phyloP scores from a whole-genome alignment of 495 filamentous ascomycete species.

The Apodospora peruviana region DNA sequence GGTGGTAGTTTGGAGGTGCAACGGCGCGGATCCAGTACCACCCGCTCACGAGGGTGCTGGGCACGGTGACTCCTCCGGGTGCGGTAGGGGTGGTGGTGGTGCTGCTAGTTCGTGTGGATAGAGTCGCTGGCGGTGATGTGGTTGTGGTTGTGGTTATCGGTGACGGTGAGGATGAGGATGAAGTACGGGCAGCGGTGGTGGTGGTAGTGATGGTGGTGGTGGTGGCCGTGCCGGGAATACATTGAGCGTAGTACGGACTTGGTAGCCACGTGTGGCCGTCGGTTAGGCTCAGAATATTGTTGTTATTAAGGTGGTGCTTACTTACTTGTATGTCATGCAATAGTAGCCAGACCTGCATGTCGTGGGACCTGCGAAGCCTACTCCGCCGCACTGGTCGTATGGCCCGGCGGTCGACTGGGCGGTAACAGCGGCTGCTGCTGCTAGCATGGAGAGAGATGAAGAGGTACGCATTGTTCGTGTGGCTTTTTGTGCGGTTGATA shows the following conservation, averaged over 20 bases:
- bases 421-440: conserved; percentile 7
- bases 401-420: conserved; percentile 18
- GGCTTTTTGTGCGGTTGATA: not conserved
- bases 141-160: conserved; percentile 4
- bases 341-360: conserved; percentile 11
- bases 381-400: conserved; percentile 18
- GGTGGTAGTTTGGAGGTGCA: conserved; percentile 44
- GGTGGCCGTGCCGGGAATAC: conserved; percentile 10
- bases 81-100: conserved; percentile 23
- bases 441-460: conserved; percentile 8
- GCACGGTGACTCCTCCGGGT: conserved; percentile 28
- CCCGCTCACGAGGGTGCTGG: conserved; percentile 35
- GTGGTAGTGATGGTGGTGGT: not conserved
- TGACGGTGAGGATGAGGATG: conserved; percentile 1
- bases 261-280: not conserved
- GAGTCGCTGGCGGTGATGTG: conserved; percentile 1
- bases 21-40: conserved; percentile 51
- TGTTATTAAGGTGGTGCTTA: not conserved
- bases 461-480: not conserved
- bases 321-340: conserved; percentile 18
- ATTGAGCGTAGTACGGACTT: conserved; percentile 17
- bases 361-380: conserved; percentile 3
- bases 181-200: not conserved
- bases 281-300: not conserved
- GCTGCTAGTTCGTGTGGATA: conserved; percentile 5